Evolutionary conservation across 2,329 filamentous ascomycete genomes (phyloP).

Genomic region (Diaporthe ampelina): DNA sequence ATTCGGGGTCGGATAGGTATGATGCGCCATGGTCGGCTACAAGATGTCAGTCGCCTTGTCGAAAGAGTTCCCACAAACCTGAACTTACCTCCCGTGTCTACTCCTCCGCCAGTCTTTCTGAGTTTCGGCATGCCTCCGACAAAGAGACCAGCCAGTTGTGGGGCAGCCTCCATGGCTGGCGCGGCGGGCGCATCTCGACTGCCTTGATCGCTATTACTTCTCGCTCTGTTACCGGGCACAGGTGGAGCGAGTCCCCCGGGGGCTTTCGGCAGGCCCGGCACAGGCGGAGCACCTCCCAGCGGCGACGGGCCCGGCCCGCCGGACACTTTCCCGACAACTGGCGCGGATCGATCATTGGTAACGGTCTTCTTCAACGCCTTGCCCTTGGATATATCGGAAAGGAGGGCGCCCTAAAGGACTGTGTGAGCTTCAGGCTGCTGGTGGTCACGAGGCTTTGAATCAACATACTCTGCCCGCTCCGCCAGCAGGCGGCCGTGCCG

Average conservation of each 20-base stretch:
- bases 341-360: constrained; percentile 93
- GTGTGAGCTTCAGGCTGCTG: constrained; percentile 35
- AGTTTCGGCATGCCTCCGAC: constrained; percentile 96
- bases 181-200: constrained; percentile 58
- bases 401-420: constrained; percentile 79
- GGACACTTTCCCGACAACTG: constrained; percentile 71
- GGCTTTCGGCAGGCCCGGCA: constrained; percentile 74
- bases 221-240: constrained; percentile 76
- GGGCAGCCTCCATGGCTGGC: constrained; percentile 69
- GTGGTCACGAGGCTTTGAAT: not conserved
- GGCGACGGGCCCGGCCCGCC: constrained; percentile 71
- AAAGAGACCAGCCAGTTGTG: constrained; percentile 89
- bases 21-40: constrained; percentile 77
- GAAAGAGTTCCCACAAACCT: not conserved
- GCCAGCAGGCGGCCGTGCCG: constrained; percentile 69
- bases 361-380: constrained; percentile 84
- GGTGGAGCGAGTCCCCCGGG: constrained; percentile 80
- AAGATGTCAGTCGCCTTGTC: constrained; percentile 43
- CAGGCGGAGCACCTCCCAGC: constrained; percentile 82
- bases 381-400: constrained; percentile 90
- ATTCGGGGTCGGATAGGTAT: constrained; percentile 86
- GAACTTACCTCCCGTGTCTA: constrained; percentile 77
- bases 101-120: constrained; percentile 85
- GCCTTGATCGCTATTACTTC: constrained; percentile 86
- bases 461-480: constrained; percentile 73